These are phyloP conservation scores for Monosporozyma servazzii DNA, from an alignment of 805 yeast genomes.

Conservation along the genomic window DNA sequence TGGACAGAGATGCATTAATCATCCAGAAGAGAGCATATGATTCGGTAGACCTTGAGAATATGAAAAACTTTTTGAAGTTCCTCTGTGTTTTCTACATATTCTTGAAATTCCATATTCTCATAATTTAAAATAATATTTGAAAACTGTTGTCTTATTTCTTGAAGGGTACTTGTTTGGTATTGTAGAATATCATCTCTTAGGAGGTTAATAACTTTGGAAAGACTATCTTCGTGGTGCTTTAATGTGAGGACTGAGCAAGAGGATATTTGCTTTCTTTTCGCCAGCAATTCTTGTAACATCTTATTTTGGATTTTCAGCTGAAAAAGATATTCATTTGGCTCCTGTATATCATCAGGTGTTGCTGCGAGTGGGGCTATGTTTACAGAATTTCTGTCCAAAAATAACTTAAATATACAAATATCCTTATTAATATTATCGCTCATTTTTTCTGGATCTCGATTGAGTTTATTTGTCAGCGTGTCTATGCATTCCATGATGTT, in stretches of 20 bases:
- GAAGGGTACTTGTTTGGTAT: neutral
- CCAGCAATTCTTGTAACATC: neutral
- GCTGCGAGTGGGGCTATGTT: neutral
- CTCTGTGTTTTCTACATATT: neutral
- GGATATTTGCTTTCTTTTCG: neutral
- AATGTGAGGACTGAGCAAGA: neutral
- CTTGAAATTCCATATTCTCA: neutral
- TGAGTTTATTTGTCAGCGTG: neutral
- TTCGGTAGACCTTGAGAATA: neutral
- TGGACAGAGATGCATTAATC: neutral
- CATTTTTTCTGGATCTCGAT: neutral
- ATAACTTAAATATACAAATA: neutral
- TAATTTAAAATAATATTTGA: neutral
- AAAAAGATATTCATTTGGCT: neutral
- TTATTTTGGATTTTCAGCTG: neutral
- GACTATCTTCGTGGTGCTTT: neutral
- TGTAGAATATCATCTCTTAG: neutral
- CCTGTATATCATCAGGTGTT: neutral
- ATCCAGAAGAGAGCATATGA: neutral
- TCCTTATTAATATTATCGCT: neutral
- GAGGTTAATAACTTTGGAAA: neutral
- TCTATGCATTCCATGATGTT: neutral
- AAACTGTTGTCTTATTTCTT: neutral
- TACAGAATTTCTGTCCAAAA: neutral
- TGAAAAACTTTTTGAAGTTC: neutral